These are phyloP conservation scores for Aspergillus affinis DNA, from an alignment of 495 filamentous ascomycete genomes.

Conservation along the genomic window DNA sequence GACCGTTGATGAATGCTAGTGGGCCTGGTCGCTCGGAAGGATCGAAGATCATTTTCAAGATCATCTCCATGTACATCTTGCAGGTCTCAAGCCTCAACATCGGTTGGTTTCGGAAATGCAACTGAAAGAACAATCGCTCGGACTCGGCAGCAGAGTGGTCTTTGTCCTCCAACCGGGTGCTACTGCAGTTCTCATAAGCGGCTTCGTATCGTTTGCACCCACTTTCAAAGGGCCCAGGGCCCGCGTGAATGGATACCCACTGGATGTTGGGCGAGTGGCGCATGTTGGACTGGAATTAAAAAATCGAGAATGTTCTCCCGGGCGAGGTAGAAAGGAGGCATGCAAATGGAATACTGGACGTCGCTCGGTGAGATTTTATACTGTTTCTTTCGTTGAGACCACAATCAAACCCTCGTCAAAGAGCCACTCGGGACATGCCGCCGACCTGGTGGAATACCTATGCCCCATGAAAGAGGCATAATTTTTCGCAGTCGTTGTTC, in stretches of 20 bases:
- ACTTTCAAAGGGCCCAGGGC: background rate
- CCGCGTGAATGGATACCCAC: background rate
- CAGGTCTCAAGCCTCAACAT: background rate
- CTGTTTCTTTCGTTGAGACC: too few relatives aligned
- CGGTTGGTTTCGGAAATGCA: background rate
- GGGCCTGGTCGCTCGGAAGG: background rate
- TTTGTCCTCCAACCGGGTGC: background rate
- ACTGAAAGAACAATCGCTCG: background rate
- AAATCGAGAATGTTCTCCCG: too few relatives aligned
- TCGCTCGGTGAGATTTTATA: too few relatives aligned
- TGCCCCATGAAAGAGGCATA: too few relatives aligned
- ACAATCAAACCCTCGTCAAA: too few relatives aligned
- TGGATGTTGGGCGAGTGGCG: background rate
- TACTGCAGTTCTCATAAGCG: background rate
- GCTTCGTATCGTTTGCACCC: background rate
- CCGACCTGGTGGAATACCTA: too few relatives aligned
- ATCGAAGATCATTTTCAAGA: background rate
- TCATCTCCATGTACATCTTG: background rate
- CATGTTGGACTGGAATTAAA: background rate
- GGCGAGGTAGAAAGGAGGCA: too few relatives aligned
- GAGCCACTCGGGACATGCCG: too few relatives aligned
- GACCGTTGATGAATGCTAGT: background rate
- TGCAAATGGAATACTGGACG: too few relatives aligned
- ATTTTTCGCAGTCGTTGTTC: too few relatives aligned
- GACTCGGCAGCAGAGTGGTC: background rate